phyloP scores from a whole-genome alignment of 2,329 filamentous ascomycete genomes.

The Penicillium sp. region DNA sequence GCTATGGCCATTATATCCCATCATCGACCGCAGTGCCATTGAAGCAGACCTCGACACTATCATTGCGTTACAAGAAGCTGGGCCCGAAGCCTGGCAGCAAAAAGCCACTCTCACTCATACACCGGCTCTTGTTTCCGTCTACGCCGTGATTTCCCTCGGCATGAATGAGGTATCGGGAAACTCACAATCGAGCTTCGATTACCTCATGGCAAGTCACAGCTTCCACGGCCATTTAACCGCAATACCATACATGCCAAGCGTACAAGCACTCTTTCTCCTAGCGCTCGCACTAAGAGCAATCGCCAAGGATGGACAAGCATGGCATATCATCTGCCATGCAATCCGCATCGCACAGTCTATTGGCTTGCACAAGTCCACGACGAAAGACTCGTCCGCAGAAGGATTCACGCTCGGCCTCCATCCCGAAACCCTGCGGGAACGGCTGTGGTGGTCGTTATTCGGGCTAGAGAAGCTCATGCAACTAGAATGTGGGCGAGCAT shows the following conservation, averaged over 20 bases:
- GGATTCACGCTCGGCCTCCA: background rate
- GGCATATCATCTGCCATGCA: background rate
- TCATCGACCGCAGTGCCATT: background rate
- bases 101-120: background rate
- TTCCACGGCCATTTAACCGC: background rate
- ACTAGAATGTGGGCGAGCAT: background rate
- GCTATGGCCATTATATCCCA: background rate
- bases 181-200: background rate
- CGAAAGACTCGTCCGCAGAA: background rate
- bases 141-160: background rate
- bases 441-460: constrained; percentile 2
- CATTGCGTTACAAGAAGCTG: background rate
- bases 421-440: background rate
- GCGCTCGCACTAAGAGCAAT: background rate
- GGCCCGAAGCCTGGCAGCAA: background rate
- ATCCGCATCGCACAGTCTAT: constrained; percentile 2
- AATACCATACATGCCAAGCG: background rate
- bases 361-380: background rate
- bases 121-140: background rate
- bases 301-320: background rate
- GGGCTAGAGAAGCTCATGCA: constrained; percentile 3
- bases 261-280: background rate
- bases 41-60: background rate
- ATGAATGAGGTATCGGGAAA: background rate
- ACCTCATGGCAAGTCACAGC: background rate